These are phyloP conservation scores for Tylopilus sp. DNA, from an alignment of 768 basidiomycete genomes.

Conservation along the genomic window DNA sequence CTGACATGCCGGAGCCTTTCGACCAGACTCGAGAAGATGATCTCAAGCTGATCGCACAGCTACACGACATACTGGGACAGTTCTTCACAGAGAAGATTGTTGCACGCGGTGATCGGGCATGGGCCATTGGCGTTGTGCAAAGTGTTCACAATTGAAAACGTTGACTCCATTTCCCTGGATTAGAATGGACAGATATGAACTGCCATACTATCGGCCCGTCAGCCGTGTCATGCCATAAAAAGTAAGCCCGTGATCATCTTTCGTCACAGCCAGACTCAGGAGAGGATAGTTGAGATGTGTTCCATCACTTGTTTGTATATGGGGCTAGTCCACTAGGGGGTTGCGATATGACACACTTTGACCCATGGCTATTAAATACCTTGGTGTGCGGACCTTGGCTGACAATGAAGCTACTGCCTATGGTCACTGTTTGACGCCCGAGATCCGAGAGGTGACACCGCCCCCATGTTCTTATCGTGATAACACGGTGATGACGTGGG, in stretches of 20 bases:
- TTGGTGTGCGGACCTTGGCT: not conserved
- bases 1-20: constrained; percentile 57
- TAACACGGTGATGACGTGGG: no score
- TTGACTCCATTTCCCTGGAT: not conserved
- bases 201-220: not conserved
- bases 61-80: constrained; percentile 56
- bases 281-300: no score
- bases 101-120: constrained; percentile 49
- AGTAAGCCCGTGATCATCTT: no score
- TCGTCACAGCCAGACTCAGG: not conserved
- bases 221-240: no score
- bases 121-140: constrained; percentile 58
- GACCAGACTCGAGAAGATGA: constrained; percentile 50
- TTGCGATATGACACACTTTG: not conserved
- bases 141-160: constrained; percentile 21
- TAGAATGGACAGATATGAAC: not conserved
- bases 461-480: not conserved
- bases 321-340: not conserved
- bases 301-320: not conserved
- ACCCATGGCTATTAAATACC: not conserved
- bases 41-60: constrained; percentile 38
- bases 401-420: not conserved
- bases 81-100: constrained; percentile 56
- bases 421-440: not conserved
- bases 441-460: not conserved